These are phyloP conservation scores for Erysimum pusillum DNA, from an alignment of 441 rosid species.

Conservation along the genomic window DNA sequence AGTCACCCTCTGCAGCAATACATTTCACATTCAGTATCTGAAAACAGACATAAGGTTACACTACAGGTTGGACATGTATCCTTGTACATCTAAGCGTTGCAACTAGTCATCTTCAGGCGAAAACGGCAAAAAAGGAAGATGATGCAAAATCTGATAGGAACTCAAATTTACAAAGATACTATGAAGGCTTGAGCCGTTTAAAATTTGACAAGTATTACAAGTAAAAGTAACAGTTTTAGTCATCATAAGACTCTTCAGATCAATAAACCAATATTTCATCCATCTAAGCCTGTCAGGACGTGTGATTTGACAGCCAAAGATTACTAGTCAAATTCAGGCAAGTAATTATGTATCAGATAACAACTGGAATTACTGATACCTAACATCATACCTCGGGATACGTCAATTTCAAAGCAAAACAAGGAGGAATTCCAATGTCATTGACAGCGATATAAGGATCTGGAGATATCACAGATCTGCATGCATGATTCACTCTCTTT, in stretches of 20 bases:
- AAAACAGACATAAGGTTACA: constrained; percentile 16
- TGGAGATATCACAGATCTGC: constrained; percentile 98
- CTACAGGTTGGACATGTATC: constrained; percentile 18
- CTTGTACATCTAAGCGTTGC: constrained; percentile 24
- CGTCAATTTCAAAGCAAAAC: constrained; percentile 86
- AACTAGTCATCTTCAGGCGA: constrained; percentile 25
- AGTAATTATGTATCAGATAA: constrained; percentile 11
- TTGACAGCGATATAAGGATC: constrained; percentile 97
- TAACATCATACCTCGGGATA: constrained; percentile 87
- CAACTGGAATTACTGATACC: constrained; percentile 16
- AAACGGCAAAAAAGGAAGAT: constrained; percentile 17
- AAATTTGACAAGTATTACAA: constrained; percentile 12
- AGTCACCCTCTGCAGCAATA: constrained; percentile 80
- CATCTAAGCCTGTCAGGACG: background rate
- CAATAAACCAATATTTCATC: constrained; percentile 17
- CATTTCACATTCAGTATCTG: constrained; percentile 8
- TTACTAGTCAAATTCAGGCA: constrained; percentile 14
- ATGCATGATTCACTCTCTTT: constrained; percentile 97
- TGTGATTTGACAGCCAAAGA: constrained; percentile 18
- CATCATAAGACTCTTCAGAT: constrained; percentile 7
- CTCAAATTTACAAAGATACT: constrained; percentile 1
- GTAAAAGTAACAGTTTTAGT: constrained; percentile 18
- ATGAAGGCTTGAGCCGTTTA: background rate
- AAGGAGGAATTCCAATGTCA: constrained; percentile 98
- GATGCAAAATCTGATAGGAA: constrained; percentile 14